phyloP scores from a whole-genome alignment of 1,284 basidiomycete genomes.

The Naganishia cerealis region DNA sequence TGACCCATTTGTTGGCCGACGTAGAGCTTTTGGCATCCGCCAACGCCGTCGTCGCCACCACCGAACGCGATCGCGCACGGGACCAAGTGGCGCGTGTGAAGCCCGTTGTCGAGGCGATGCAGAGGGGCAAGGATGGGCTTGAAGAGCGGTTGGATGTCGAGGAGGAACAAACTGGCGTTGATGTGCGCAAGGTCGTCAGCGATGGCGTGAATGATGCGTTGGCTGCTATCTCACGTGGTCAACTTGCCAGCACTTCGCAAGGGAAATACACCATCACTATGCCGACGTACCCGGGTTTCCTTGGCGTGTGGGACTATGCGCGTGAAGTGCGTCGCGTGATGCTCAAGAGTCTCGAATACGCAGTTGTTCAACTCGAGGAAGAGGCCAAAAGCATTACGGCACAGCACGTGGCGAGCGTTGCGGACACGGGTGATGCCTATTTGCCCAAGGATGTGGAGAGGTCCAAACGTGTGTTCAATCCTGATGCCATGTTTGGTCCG shows the following conservation, averaged over 20 bases:
- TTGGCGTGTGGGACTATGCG: conserved; percentile 86
- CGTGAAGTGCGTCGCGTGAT: conserved; percentile 76
- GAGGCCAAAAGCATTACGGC: conserved; percentile 73
- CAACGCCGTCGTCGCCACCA: conserved; percentile 80
- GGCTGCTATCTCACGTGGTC: conserved; percentile 73
- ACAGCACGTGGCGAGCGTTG: conserved; percentile 69
- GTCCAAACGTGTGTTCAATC: conserved; percentile 80
- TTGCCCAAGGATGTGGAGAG: conserved; percentile 80
- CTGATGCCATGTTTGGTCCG: conserved; percentile 84
- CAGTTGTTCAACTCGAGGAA: conserved; percentile 78
- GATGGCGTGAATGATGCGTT: conserved; percentile 69
- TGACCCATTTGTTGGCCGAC: conserved; percentile 83
- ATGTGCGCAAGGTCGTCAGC: conserved; percentile 62
- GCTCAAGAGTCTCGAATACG: conserved; percentile 73
- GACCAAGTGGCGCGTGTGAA: conserved; percentile 69
- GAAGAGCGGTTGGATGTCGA: conserved; percentile 75
- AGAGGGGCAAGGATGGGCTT: conserved; percentile 67
- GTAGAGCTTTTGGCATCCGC: conserved; percentile 81
- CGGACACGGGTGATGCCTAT: conserved; percentile 71
- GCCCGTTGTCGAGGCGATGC: conserved; percentile 85
- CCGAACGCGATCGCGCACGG: conserved; percentile 74
- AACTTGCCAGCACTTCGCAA: conserved; percentile 58
- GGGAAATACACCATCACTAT: conserved; percentile 50
- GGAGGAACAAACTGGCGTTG: conserved; percentile 73
- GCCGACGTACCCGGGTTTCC: conserved; percentile 83